These are phyloP conservation scores for Desmodesmus armatus DNA, from an alignment of 139 green algal species.

Conservation along the genomic window DNA sequence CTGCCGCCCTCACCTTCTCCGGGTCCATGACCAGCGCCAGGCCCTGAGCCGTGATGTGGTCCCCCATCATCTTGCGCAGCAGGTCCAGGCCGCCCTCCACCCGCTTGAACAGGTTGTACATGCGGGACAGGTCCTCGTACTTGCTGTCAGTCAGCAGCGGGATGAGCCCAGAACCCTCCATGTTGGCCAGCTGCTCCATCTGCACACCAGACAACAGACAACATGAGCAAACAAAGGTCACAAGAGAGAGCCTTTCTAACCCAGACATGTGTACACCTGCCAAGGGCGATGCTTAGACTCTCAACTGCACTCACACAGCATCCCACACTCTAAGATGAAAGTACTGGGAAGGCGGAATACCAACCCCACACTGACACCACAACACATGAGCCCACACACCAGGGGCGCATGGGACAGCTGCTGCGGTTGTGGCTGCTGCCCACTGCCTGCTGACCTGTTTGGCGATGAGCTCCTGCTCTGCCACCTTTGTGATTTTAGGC, in stretches of 20 bases:
- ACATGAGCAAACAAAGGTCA: background rate
- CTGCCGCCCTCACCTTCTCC: conserved; percentile 29
- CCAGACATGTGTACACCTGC: too few species aligned
- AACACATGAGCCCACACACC: too few species aligned
- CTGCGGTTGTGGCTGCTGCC: background rate
- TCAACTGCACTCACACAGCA: background rate
- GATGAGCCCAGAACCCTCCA: conserved; percentile 93
- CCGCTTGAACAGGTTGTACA: conserved; percentile 92
- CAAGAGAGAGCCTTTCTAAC: too few species aligned
- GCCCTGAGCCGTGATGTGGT: conserved; percentile 79
- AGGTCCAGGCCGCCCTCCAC: conserved; percentile 62
- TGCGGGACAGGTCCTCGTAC: conserved; percentile 87
- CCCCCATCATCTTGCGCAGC: conserved; percentile 61
- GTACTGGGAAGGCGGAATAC: too few species aligned
- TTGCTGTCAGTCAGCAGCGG: conserved; percentile 83
- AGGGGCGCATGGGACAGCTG: background rate
- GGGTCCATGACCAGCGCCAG: conserved; percentile 60
- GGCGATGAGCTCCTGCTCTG: conserved; percentile 90
- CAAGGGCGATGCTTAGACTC: background rate
- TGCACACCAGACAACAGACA: conserved; percentile 50
- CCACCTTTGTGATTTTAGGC: conserved; percentile 77
- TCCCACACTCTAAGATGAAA: background rate
- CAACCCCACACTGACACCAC: too few species aligned
- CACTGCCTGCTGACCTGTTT: conserved; percentile 67
- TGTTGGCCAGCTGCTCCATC: conserved; percentile 91